Base-by-base conservation (phyloP, 768 basidiomycete genomes). In the Rossbeevera mucosa region DNA sequence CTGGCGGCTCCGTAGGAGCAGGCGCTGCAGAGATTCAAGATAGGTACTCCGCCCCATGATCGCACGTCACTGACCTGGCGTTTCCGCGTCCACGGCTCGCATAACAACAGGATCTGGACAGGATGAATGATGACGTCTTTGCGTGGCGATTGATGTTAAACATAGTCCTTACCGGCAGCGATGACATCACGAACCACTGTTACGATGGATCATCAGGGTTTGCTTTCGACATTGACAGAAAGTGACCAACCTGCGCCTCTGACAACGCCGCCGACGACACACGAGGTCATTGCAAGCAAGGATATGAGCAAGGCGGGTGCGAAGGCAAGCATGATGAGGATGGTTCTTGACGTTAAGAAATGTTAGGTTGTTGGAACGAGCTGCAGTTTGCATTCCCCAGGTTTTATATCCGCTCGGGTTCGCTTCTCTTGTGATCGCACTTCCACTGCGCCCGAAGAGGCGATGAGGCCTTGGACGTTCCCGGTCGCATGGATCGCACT, bases 241-340 rank as follows among this genome's bases (percentile, higher is more conserved):
- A 11, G 7, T 22, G 36, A 40, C 57, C 8, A 18, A 62, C 62
- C 55, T 56, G 25, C 18, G 22, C 28, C 21, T 53, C 25, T 38
- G 21, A 58, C 20, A 18, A 48, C 29, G 14, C 53, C 46, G 2
- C 52, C 56, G 18, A 43, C 41, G 28, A 44, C 55, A 13, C 25
- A 57, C 22, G 53, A 53, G n/a, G 41, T 38, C 36, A 55, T 28
- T 14, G 38, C 45, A 29, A 64, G 50, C 25, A 64, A 26, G 6
- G 47, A 56, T 22, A 62, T 30, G 25, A 60, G n/a, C 31, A 50
- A 40, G 26, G 33, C 8, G 20, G 55, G 55, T 26, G 52, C 26
- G 12, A 59, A 50, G 21, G 50, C 44, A 14, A 49, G 44, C 62
- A 64, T 62, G 38, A 20, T 31, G 21, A 33, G 4, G 18, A 48